These are phyloP conservation scores for Penicillium sp. DNA, from an alignment of 2,329 filamentous ascomycete genomes.

Conservation along the genomic window DNA sequence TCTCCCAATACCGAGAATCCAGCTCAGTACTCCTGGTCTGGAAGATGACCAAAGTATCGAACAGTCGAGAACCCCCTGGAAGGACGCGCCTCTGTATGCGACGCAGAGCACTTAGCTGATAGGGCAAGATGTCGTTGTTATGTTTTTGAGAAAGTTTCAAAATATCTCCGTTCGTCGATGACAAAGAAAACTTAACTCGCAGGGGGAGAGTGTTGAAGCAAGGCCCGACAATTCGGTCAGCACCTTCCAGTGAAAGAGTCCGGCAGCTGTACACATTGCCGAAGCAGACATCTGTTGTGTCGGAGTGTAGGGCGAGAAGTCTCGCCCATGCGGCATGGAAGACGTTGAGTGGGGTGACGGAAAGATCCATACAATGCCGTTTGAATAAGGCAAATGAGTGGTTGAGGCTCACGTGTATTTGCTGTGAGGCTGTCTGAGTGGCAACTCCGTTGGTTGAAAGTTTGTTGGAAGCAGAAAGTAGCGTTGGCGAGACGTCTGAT, in stretches of 20 bases:
- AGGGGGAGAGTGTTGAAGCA: slow-evolving; percentile 90
- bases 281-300: slow-evolving; percentile 73
- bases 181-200: slow-evolving; percentile 58
- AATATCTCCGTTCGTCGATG: slow-evolving; percentile 59
- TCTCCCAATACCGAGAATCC: slow-evolving; percentile 55
- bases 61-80: slow-evolving; percentile 60
- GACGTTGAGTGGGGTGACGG: slow-evolving; percentile 66
- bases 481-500: slow-evolving; percentile 52
- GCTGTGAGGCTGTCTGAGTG: slow-evolving; percentile 19
- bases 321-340: slow-evolving; percentile 75
- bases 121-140: slow-evolving; percentile 65
- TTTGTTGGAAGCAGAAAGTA: slow-evolving; percentile 32
- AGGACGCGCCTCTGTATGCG: slow-evolving; percentile 63
- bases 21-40: slow-evolving; percentile 62
- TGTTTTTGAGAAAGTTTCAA: slow-evolving; percentile 63
- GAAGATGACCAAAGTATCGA: slow-evolving; percentile 79
- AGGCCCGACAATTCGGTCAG: slow-evolving; percentile 78
- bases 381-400: slow-evolving; percentile 54
- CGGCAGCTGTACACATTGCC: slow-evolving; percentile 84
- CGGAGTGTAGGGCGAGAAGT: slow-evolving; percentile 61
- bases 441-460: background rate
- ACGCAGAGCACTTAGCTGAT: slow-evolving; percentile 76
- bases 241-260: slow-evolving; percentile 64
- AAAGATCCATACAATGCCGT: slow-evolving; percentile 55
- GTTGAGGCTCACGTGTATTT: slow-evolving; percentile 29